Base-by-base conservation (phyloP, 371 early-diverging fungal genomes). In the Zancudomyces culisetae region DNA sequence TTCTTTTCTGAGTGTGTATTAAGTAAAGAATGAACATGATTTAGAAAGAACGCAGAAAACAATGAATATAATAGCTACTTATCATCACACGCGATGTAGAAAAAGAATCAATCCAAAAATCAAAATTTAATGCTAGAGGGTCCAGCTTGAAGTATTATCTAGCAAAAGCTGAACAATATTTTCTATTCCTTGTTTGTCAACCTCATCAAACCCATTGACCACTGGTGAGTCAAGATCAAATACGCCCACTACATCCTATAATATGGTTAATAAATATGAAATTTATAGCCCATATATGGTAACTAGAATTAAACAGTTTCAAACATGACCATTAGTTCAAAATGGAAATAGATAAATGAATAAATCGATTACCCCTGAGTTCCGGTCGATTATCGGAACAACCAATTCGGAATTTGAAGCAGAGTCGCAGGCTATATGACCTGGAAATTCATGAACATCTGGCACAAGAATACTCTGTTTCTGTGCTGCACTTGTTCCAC, bases 371-470 rank as follows among this genome's bases (percentile, higher is more conserved):
- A 22, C 18, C 18, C 73, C 75, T 8, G 69, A 70, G 45, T 73
- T 66, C 19, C 46, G 23, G 28, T 73, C 55, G 21, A 76, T 58
- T 53, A 92, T 60, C n/a, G 92, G 92, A 39, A 92, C 79, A 0
- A 92, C 92, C 35, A 90, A 72, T 68, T 92, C 92, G 42, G 83
- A 83, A 56, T 79, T 74, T n/a, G 82, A 79, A 3, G 80, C 81
- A 13, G 85, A 71, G 64, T 92, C 92, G 56, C 92, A 92, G 1
- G 90, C 88, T 63, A 92, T 92, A 69, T 92, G 92, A 20, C 88
- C 89, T 4, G 80, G 77, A 53, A 88, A 90, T 39, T 70, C 69
- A 61, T 86, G 83, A 23, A 90, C 90, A 58, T 92, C 79, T 48
- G 63, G 56, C 39, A 92, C 79, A 1, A 90, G 54, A 49, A 79